Percentiles rank a stretch among this genome's conserved stretches.
phyloP scores from a whole-genome alignment of 495 filamentous ascomycete genomes.

The Penicillium coprophilum region DNA sequence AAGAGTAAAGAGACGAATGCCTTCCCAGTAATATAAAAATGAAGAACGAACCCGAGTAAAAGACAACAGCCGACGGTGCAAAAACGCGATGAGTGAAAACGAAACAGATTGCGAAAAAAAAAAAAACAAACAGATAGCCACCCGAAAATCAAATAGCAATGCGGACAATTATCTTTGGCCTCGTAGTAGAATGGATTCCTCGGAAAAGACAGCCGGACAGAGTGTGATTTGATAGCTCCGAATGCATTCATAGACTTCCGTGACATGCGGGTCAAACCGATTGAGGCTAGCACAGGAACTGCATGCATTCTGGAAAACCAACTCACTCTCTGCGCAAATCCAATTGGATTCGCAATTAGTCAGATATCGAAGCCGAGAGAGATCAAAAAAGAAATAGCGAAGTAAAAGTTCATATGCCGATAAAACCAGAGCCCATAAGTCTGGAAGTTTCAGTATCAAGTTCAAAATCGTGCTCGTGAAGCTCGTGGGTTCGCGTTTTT shows the following conservation, averaged over 20 bases:
- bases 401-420: conserved; percentile 27
- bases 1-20: conserved; percentile 23
- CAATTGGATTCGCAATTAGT: conserved; percentile 18
- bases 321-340: not conserved
- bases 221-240: not conserved
- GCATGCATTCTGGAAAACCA: not conserved
- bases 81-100: conserved; percentile 24
- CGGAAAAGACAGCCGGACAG: conserved; percentile 1
- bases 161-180: conserved; percentile 14
- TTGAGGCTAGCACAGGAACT: not conserved
- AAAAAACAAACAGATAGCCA: conserved; percentile 29
- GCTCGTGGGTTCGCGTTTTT: conserved; percentile 39
- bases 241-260: not conserved
- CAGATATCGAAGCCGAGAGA: conserved; percentile 17
- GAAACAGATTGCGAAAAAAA: conserved; percentile 15
- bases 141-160: conserved; percentile 32
- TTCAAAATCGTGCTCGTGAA: conserved; percentile 40
- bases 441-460: conserved; percentile 24
- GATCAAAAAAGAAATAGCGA: conserved; percentile 24
- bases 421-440: conserved; percentile 13
- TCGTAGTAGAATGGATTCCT: not conserved
- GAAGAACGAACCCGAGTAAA: conserved; percentile 26
- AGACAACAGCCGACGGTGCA: conserved; percentile 23
- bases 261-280: not conserved
- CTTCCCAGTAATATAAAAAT: conserved; percentile 29